Evolutionary conservation across 83 land plant species (phyloP).

Genomic region (Diphasiastrum complanatum): DNA sequence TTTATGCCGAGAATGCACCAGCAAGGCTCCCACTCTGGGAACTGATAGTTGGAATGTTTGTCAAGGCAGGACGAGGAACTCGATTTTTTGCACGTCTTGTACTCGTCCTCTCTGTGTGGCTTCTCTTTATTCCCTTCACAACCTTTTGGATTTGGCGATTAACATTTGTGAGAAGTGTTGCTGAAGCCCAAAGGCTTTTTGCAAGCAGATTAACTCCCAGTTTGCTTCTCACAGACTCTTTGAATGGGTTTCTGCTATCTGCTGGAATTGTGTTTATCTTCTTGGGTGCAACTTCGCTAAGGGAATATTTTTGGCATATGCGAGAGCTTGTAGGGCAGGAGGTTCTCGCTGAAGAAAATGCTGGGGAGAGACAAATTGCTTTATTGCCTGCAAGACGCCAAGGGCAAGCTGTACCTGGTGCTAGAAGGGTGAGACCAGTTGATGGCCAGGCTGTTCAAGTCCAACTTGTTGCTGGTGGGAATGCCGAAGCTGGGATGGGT

Average conservation of each 20-base stretch:
- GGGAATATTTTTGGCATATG: conserved; percentile 1
- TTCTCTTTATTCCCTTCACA: conserved; percentile 4
- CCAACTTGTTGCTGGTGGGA: not conserved
- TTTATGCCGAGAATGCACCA: too few species aligned
- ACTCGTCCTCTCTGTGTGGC: conserved; percentile 5
- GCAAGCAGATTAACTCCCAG: not conserved
- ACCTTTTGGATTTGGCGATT: conserved; percentile 10
- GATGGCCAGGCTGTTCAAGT: too few species aligned
- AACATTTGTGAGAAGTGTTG: conserved; percentile 4
- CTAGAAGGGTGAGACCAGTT: too few species aligned
- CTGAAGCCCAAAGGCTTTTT: conserved; percentile 2
- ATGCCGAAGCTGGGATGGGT: not conserved
- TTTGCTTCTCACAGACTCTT: not conserved
- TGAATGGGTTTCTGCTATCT: conserved; percentile 6
- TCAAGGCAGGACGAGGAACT: not conserved
- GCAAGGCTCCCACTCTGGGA: too few species aligned
- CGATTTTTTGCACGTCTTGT: not conserved
- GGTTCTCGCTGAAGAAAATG: too few species aligned
- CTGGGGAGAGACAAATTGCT: too few species aligned
- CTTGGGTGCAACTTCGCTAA: not conserved
- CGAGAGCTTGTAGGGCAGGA: too few species aligned
- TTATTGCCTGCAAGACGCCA: too few species aligned
- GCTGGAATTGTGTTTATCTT: conserved; percentile 6
- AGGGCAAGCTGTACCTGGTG: too few species aligned
- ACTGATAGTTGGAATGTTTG: not conserved